Percentiles rank a stretch among this genome's conserved stretches.
These are phyloP conservation scores for Aphanocladium album DNA, from an alignment of 2,329 filamentous ascomycete species.

Conservation along the genomic window DNA sequence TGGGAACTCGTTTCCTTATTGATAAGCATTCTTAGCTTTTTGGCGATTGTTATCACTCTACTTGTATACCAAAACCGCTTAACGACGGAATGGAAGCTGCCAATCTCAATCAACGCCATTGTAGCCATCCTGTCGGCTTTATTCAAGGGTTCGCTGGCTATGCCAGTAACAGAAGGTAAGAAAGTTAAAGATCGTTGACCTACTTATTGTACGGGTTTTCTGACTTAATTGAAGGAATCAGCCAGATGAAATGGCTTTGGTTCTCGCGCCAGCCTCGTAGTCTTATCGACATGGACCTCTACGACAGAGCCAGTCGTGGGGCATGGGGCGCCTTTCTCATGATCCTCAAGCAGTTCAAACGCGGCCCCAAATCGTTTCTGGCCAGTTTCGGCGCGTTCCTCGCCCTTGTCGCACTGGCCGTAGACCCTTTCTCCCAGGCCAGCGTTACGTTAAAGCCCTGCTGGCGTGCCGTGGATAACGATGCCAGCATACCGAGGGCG, in stretches of 20 bases:
- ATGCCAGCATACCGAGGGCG: background rate
- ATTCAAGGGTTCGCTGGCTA: background rate
- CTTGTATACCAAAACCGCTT: background rate
- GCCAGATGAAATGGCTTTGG: background rate
- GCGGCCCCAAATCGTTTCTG: background rate
- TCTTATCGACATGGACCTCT: background rate
- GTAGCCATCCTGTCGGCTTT: background rate
- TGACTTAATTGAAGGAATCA: too few species aligned
- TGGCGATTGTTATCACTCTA: background rate
- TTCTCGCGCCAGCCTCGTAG: background rate
- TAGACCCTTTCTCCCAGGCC: background rate
- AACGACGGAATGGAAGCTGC: background rate
- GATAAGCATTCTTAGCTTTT: background rate
- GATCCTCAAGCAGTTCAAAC: background rate
- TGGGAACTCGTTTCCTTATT: background rate
- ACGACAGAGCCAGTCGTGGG: background rate
- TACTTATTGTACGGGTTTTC: too few species aligned
- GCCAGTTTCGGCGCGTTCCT: background rate
- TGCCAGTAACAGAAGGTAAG: too few species aligned
- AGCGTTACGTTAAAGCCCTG: background rate
- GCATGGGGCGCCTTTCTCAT: background rate
- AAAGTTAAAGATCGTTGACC: too few species aligned
- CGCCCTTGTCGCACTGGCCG: background rate
- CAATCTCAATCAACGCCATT: constrained; percentile 1
- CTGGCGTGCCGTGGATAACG: background rate